Conservation (phyloP, 345 rosid species). For the Camelina neglecta region DNA sequence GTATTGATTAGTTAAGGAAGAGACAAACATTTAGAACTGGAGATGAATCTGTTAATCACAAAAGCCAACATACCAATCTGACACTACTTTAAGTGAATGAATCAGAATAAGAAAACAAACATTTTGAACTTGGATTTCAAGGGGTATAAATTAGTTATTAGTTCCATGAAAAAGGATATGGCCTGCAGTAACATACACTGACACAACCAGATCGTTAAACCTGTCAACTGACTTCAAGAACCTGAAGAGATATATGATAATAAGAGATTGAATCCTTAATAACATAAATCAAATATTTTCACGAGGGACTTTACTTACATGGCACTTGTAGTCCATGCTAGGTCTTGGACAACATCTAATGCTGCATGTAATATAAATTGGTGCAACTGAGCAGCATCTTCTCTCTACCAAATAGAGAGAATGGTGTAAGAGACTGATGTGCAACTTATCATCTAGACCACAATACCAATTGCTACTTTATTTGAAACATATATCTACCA, state of each 20-base stretch:
- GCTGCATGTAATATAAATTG: slow-evolving; percentile 96
- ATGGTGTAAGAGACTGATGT: slow-evolving; percentile 17
- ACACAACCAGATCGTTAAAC: slow-evolving; percentile 91
- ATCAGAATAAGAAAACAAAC: neutral
- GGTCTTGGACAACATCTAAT: slow-evolving; percentile 91
- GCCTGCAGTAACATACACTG: slow-evolving; percentile 95
- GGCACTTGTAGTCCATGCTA: slow-evolving; percentile 97
- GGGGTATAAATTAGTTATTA: no score
- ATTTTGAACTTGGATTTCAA: no score
- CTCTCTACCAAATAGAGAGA: slow-evolving; percentile 64
- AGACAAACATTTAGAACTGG: neutral
- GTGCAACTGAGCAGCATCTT: slow-evolving; percentile 96
- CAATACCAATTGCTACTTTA: slow-evolving; percentile 4
- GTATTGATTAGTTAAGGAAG: slow-evolving; percentile 63
- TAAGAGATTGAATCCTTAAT: slow-evolving; percentile 1
- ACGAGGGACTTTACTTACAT: slow-evolving; percentile 59
- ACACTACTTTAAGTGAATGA: neutral
- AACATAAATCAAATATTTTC: neutral
- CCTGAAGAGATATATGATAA: slow-evolving; percentile 47
- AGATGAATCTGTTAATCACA: neutral
- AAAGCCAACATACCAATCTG: neutral
- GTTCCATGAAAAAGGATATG: slow-evolving; percentile 69
- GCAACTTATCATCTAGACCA: neutral
- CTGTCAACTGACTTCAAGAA: slow-evolving; percentile 90
- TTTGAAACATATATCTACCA: slow-evolving; percentile 6